Evolutionary conservation across 257 asterid species (phyloP), one percentile per base, ranked within the genome.

Genomic region (Capsicum rhomboideum): DNA sequence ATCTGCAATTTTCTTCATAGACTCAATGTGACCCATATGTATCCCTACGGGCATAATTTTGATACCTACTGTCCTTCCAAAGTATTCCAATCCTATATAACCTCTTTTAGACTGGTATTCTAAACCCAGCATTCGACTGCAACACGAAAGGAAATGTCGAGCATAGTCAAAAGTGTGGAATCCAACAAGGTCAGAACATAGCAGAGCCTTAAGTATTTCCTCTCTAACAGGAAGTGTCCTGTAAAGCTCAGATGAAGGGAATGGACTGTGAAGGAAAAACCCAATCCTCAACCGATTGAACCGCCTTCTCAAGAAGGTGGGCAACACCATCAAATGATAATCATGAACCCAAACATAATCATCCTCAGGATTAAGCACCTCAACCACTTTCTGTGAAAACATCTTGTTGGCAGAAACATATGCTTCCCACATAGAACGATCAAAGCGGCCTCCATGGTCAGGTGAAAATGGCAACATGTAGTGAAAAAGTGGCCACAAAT

Each of bases 121-220:
- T 90, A 95, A 90, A 69, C 98, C 98, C 92, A 95, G 78, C 98
- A 95, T 95, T 74, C 97, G 94, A 85, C 98, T 92, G 89, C 98
- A 95, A 83, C 98, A 95, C 23, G 97, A 95, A 79, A 95, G 97
- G 79, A 95, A 95, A 90, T 95, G 98, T 0, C 98, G 93, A 66
- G 98, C 98, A 87, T 95, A 95, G 87, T 95, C 98, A 59, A 95
- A 95, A 81, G 98, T 95, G 92, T 95, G 98, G 84, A 95, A 95
- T 84, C 98, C 98, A 78, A 95, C 93, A 83, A 95, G 96, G 84
- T 95, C 98, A 63, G 94, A 89, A 79, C 93, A 92, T 74, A 95
- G 97, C 52, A 95, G 85, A 63, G 98, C 97, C 88, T 95, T 95
- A 10, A 95, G 94, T 79, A 95, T 93, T 90, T 95, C 98, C 82